Evolutionary conservation across 1,139 yeast species (phyloP).

Genomic region (Geotrichum europaeum): DNA sequence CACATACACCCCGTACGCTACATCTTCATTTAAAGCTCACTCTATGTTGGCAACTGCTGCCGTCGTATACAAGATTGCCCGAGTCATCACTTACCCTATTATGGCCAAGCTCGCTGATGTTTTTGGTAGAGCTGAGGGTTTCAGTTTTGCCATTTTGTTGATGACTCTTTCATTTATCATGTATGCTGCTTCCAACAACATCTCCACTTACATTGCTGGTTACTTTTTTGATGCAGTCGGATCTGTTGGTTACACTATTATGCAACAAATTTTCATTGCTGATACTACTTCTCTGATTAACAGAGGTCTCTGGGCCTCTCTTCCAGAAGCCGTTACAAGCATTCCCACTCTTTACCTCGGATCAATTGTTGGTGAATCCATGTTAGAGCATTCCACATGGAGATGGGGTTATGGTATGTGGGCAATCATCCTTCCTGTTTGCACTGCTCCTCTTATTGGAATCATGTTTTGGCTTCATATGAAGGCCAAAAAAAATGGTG

Average conservation of each 20-base stretch:
- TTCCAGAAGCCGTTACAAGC: slow-evolving; percentile 16
- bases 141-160: slow-evolving; percentile 31
- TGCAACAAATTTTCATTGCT: slow-evolving; percentile 38
- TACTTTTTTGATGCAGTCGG: slow-evolving; percentile 38
- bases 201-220: slow-evolving; percentile 33
- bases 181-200: slow-evolving; percentile 33
- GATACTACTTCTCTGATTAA: slow-evolving; percentile 38
- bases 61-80: slow-evolving; percentile 39
- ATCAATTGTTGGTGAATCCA: slow-evolving; percentile 21
- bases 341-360: slow-evolving; percentile 18
- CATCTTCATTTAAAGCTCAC: slow-evolving; percentile 37
- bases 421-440: slow-evolving; percentile 64
- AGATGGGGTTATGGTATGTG: slow-evolving; percentile 69
- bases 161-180: slow-evolving; percentile 34
- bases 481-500: slow-evolving; percentile 18
- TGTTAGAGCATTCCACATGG: slow-evolving; percentile 39
- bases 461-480: slow-evolving; percentile 17
- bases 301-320: slow-evolving; percentile 32
- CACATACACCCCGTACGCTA: slow-evolving; percentile 39
- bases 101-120: slow-evolving; percentile 39
- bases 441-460: slow-evolving; percentile 47
- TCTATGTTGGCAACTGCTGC: slow-evolving; percentile 39
- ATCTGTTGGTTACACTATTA: slow-evolving; percentile 35
- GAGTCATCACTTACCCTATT: slow-evolving; percentile 39
- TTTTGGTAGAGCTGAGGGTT: slow-evolving; percentile 40